phyloP scores from a whole-genome alignment of 1,284 basidiomycete species.

The Apiotrichum sp. region DNA sequence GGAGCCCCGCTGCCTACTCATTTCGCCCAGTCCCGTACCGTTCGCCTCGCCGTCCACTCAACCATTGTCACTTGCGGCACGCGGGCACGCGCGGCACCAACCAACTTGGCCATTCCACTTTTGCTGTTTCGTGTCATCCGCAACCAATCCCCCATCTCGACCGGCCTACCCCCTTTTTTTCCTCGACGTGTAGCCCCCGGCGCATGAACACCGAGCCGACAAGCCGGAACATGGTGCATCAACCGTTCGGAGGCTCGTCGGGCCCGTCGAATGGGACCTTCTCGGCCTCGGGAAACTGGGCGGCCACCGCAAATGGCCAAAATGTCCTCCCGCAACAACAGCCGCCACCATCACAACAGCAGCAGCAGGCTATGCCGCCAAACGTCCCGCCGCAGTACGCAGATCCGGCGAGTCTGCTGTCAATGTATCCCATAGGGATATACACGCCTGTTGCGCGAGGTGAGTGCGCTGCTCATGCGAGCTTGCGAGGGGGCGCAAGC shows the following conservation, averaged over 20 bases:
- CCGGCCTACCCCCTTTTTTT: no score
- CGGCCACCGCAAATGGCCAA: background rate
- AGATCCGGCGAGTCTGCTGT: conserved; percentile 34
- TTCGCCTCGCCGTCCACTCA: background rate
- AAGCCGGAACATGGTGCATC: background rate
- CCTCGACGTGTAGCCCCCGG: no score
- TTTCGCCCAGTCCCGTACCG: no score
- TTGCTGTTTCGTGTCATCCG: no score
- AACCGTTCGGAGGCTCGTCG: background rate
- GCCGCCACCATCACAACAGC: background rate
- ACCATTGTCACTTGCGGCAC: no score
- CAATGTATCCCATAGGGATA: conserved; percentile 41
- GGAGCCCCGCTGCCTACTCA: background rate
- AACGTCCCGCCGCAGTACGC: conserved; percentile 14
- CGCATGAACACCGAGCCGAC: no score
- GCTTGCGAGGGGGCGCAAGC: no score
- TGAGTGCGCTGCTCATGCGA: conserved; percentile 18
- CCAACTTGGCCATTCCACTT: no score
- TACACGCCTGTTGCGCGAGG: conserved; percentile 45
- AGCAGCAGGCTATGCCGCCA: background rate
- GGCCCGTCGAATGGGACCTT: background rate
- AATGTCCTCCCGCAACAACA: background rate
- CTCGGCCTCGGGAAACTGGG: background rate
- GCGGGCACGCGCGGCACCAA: no score
- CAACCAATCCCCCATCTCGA: no score